Base-by-base conservation (phyloP, 2,329 filamentous ascomycete species). In the Rachicladosporium sp. region DNA sequence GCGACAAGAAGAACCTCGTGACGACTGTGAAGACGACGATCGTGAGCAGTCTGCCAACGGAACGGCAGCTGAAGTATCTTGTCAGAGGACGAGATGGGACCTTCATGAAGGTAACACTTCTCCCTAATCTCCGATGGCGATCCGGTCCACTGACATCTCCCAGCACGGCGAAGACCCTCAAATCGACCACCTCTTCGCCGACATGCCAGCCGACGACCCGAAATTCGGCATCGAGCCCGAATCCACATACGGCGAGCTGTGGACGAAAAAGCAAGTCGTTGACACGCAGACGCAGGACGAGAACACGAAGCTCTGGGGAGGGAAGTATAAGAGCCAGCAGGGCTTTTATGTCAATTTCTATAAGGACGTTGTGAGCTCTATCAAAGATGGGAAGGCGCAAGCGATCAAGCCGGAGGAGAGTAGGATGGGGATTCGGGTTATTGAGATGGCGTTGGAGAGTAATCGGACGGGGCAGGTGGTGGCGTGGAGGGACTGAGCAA, bases 381-480 rank as follows among this genome's bases (percentile, higher is more conserved):
- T 68, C 12, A 52, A 56, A 8, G 63, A 64, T 0, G 54, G 58
- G 38, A 57, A 43, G 1, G 58, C 65, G 42, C 31, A 66, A 3
- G 50, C 50, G n/a, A 63, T 68, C 0, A 60, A 63, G 39, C 55
- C 64, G 0, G 55, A 57, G 11, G 53, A 63, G 38, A 56, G 57
- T 1, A 57, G 63, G 13, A 60, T 67, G 43, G 63, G 55, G 0
- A 43, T 69, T 8, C 50, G 61, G 33, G 44, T 65, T 10, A 63
- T 66, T 41, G 57, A 68, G 52, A 45, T 69, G 10, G 65, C 65
- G 1, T 55, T 62, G 32, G 59, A 67, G 49, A 62, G 59, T 10
- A 53, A 59, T 21, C 45, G 57, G 29, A 59, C 51, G 27, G 57
- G 59, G 1, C 36, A 35, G 0, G 60, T 60, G 1, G 36, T 65